Percentiles rank a stretch among this genome's conserved stretches.
phyloP scores from a whole-genome alignment of 1,284 basidiomycete genomes.

The Austroboletus novae-zelandiae region DNA sequence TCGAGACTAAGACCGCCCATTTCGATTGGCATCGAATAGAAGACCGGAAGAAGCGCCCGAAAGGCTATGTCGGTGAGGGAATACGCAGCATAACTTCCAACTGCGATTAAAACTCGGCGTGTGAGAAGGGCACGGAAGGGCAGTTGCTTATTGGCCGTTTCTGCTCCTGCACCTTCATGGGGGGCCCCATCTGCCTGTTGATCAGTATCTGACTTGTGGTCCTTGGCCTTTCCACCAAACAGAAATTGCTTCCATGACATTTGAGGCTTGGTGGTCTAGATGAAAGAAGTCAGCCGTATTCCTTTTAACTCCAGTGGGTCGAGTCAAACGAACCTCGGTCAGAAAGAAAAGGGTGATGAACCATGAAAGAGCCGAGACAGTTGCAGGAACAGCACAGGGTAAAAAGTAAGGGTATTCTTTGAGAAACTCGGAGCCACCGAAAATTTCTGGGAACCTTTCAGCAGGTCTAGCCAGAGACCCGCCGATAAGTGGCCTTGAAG shows the following conservation, averaged over 20 bases:
- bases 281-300: constrained; percentile 2
- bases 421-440: constrained; percentile 50
- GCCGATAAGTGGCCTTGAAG: constrained; percentile 55
- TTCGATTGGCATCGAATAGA: constrained; percentile 42
- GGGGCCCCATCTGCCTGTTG: background rate
- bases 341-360: constrained; percentile 48
- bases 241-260: constrained; percentile 19
- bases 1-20: constrained; percentile 42
- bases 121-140: constrained; percentile 36
- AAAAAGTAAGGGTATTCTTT: constrained; percentile 66
- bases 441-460: constrained; percentile 54
- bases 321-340: constrained; percentile 47
- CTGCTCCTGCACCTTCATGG: background rate
- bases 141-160: constrained; percentile 23
- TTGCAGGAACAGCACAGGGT: constrained; percentile 54
- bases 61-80: constrained; percentile 40
- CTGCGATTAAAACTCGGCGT: constrained; percentile 39
- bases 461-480: constrained; percentile 57
- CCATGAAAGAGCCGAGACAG: constrained; percentile 45
- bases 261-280: constrained; percentile 18
- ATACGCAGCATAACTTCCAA: constrained; percentile 41
- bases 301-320: background rate
- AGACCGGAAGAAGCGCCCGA: constrained; percentile 43
- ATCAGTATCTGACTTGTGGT: background rate
- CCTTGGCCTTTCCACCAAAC: constrained; percentile 12